phyloP scores from a whole-genome alignment of 2,329 filamentous ascomycete species.

The Aquanectria penicillioides region DNA sequence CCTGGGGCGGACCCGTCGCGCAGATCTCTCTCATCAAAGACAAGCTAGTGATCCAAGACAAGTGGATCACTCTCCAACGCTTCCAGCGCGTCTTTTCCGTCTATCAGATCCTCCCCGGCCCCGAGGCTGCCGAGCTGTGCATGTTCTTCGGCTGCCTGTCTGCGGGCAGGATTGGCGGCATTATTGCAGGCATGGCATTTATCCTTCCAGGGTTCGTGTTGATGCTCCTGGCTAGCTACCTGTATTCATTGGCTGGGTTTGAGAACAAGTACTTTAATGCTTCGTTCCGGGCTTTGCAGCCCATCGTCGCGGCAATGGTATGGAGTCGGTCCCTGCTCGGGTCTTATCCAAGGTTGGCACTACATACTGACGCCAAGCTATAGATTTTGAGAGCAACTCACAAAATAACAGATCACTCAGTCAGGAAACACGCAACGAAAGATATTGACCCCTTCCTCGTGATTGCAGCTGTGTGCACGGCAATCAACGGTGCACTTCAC shows the following conservation, averaged over 20 bases:
- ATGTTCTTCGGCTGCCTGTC: slow-evolving; percentile 21
- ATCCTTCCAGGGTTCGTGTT: slow-evolving; percentile 12
- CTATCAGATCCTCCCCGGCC: slow-evolving; percentile 20
- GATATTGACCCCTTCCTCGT: not conserved
- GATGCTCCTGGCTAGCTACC: slow-evolving; percentile 14
- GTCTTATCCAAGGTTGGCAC: no score
- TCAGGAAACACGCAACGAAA: not conserved
- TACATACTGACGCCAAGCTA: no score
- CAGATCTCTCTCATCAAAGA: slow-evolving; percentile 16
- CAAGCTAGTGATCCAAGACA: slow-evolving; percentile 6
- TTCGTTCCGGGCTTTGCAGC: not conserved
- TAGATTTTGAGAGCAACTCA: slow-evolving; percentile 1
- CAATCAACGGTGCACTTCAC: slow-evolving; percentile 12
- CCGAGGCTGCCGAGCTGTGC: slow-evolving; percentile 17
- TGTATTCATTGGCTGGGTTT: not conserved
- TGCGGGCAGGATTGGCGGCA: slow-evolving; percentile 14
- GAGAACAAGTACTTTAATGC: not conserved
- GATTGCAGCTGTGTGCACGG: not conserved
- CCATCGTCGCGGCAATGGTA: slow-evolving; percentile 2
- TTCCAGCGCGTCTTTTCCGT: slow-evolving; percentile 21
- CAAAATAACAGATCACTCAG: not conserved
- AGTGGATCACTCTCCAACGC: slow-evolving; percentile 11
- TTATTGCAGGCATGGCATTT: slow-evolving; percentile 14
- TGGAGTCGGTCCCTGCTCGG: no score
- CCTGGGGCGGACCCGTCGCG: slow-evolving; percentile 6